Base-by-base conservation (phyloP, 345 rosid species). In the Hibiscus syriacus region DNA sequence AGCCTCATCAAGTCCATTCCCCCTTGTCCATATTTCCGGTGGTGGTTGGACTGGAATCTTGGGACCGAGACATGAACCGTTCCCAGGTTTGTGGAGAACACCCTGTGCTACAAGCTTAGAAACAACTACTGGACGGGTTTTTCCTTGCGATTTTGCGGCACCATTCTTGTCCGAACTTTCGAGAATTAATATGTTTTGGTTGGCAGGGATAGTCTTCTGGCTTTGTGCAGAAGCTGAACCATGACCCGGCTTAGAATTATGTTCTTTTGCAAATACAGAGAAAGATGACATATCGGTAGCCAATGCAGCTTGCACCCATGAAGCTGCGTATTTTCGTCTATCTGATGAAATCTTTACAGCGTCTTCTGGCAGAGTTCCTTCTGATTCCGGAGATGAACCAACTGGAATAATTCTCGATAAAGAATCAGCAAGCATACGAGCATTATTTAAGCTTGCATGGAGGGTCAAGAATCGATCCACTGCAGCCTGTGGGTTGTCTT, bases 291-390 rank as follows among this genome's bases (percentile, higher is more conserved):
- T 68, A 56, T 87, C 86, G 58, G 96, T 87, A 68, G 85, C 76
- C 72, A 94, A 63, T 32, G 99, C 99, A 67, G 93, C 92, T 76
- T 94, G 92, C 64, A 94, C 89, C 99, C 99, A 94, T 5, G 80
- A 71, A 64, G 87, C 80, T 53, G 95, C 96, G 36, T 72, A 79
- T 75, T 84, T 94, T 68, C 78, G 86, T 72, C 85, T 82, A 71
- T 89, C 92, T 1, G 82, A 72, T 8, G 84, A 71, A 2, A 76
- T 56, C 71, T 94, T 89, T n/a, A 81, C 23, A 29, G 84, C 90
- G 80, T 89, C 92, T 82, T 94, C 97, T 0, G 90, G 76, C 62
- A 76, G 78, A 55, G 19, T 75, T 67, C 80, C 94, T 76, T 80
- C 88, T 2, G 60, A 78, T 67, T 85, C 86, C 4, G 85, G 72